Evolutionary conservation across 176 grass and related monocot species (phyloP).

Genomic region (Oryza nivara): DNA sequence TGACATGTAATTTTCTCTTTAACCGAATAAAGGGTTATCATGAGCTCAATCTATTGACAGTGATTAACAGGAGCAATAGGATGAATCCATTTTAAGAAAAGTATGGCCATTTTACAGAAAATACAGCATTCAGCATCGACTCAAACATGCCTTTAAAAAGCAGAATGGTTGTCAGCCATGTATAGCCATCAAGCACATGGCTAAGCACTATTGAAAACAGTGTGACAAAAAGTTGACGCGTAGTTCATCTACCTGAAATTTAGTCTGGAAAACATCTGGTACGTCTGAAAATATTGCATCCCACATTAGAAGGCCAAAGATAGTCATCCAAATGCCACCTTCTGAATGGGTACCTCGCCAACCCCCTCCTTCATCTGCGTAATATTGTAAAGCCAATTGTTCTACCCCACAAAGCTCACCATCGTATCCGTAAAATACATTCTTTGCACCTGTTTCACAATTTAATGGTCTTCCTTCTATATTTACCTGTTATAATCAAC

Average conservation of each 20-base stretch:
- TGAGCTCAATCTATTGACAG: neutral
- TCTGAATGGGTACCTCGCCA: slow-evolving; percentile 93
- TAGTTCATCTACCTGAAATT: slow-evolving; percentile 80
- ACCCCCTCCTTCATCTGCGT: slow-evolving; percentile 76
- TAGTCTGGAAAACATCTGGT: slow-evolving; percentile 78
- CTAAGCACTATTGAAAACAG: neutral
- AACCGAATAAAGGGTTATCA: slow-evolving; percentile 1
- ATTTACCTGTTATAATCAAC: slow-evolving; percentile 54
- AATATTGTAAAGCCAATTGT: slow-evolving; percentile 91
- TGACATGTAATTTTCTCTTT: neutral
- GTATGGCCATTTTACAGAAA: neutral
- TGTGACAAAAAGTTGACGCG: neutral
- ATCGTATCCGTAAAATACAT: slow-evolving; percentile 91
- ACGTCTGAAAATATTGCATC: slow-evolving; percentile 80
- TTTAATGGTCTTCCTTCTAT: slow-evolving; percentile 78
- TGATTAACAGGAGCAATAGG: neutral
- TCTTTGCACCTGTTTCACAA: slow-evolving; percentile 74
- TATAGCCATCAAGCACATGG: neutral
- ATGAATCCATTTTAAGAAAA: slow-evolving; percentile 3
- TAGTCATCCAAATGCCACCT: slow-evolving; percentile 91
- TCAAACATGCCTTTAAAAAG: neutral
- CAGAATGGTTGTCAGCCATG: neutral
- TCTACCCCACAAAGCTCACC: slow-evolving; percentile 78
- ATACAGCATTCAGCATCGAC: neutral
- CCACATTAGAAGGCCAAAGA: slow-evolving; percentile 98